A percentile compares a stretch with the other conserved stretches of the same genome.
These are phyloP conservation scores for Exobasidium rhododendri DNA, from an alignment of 1,284 basidiomycete species.

Conservation along the genomic window DNA sequence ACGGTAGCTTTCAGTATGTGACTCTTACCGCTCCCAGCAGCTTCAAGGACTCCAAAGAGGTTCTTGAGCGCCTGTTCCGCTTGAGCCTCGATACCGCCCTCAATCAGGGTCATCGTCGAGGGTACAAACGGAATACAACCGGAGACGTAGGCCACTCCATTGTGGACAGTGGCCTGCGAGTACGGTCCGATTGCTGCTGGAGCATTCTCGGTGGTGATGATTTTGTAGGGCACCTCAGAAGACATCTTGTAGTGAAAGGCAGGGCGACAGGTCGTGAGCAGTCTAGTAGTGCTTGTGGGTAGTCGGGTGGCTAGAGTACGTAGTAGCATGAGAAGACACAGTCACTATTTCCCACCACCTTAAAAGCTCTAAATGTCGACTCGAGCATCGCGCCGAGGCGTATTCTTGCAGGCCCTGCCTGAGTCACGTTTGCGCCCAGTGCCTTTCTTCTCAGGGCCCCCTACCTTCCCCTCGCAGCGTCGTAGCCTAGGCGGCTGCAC, in stretches of 20 bases:
- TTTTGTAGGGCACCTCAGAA: conserved; percentile 33
- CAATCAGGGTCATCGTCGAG: conserved; percentile 68
- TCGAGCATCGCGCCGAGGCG: no score
- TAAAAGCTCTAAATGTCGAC: no score
- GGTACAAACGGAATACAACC: conserved; percentile 87
- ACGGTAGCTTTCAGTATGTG: conserved; percentile 59
- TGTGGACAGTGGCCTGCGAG: conserved; percentile 70
- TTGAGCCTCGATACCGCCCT: conserved; percentile 76
- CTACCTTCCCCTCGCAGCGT: no score
- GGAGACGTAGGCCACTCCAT: conserved; percentile 81
- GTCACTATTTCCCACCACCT: no score
- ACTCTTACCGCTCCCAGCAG: conserved; percentile 61
- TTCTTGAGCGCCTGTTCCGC: conserved; percentile 82
- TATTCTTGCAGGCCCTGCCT: no score
- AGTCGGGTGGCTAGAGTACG: neutral
- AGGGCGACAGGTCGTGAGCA: neutral
- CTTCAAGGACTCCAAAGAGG: conserved; percentile 77
- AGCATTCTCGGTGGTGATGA: conserved; percentile 45
- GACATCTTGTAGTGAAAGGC: conserved; percentile 11
- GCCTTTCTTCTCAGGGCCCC: no score
- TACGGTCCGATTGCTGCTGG: conserved; percentile 54
- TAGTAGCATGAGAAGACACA: no score
- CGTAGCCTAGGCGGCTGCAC: no score
- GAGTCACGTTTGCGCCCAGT: no score
- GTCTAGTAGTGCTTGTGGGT: neutral